A percentile compares a stretch with the other conserved stretches of the same genome.
Conservation (phyloP, 2,329 filamentous ascomycete species). For the Niveomyces coronatus region DNA sequence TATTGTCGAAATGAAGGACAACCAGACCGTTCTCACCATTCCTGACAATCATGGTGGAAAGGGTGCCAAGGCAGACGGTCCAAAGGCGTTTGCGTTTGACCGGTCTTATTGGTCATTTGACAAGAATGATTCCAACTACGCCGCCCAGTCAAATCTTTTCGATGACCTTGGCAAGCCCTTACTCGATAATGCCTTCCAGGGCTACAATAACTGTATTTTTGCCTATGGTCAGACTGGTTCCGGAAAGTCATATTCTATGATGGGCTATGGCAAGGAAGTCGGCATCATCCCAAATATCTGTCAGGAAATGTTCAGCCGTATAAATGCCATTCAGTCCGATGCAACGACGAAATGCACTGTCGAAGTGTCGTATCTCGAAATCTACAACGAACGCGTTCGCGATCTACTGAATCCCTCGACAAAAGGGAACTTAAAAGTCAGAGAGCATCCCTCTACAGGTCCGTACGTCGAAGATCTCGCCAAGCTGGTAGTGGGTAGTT, state of each 20-base stretch:
- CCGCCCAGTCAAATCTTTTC: constrained; percentile 83
- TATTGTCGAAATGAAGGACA: constrained; percentile 92
- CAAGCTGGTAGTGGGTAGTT: constrained; percentile 86
- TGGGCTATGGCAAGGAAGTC: constrained; percentile 94
- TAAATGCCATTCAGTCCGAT: constrained; percentile 59
- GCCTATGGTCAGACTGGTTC: constrained; percentile 97
- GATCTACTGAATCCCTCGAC: constrained; percentile 91
- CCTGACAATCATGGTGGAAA: constrained; percentile 57
- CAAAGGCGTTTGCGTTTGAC: constrained; percentile 91
- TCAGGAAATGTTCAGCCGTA: constrained; percentile 92
- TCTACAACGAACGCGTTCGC: constrained; percentile 96
- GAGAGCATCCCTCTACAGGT: constrained; percentile 94
- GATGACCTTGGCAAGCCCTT: constrained; percentile 79
- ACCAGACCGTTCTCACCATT: constrained; percentile 76
- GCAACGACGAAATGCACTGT: constrained; percentile 79
- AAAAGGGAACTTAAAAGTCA: constrained; percentile 92
- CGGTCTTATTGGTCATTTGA: constrained; percentile 98
- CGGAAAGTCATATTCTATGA: constrained; percentile 99
- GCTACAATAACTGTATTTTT: constrained; percentile 99
- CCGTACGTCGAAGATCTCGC: constrained; percentile 97
- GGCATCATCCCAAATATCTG: constrained; percentile 97
- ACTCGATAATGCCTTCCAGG: constrained; percentile 94
- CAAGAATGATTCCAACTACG: constrained; percentile 69
- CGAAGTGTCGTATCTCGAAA: constrained; percentile 96
- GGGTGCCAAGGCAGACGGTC: constrained; percentile 56